Evolutionary conservation across 2,329 filamentous ascomycete species (phyloP).

Genomic region (Neofusicoccum parvum): DNA sequence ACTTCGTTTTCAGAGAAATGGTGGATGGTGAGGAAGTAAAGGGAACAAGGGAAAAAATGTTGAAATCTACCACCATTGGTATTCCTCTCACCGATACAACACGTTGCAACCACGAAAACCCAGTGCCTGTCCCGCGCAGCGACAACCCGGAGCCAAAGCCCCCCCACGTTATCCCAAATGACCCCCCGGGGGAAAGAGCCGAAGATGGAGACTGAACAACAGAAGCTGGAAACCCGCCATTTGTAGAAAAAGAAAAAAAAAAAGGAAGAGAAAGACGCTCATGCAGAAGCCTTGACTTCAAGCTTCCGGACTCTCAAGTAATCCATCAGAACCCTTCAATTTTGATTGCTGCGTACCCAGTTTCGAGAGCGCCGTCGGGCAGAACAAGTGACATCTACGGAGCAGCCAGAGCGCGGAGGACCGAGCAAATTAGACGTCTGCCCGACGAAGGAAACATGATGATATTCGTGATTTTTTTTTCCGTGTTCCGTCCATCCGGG

Average conservation of each 20-base stretch:
- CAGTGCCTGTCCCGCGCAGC: constrained; percentile 17
- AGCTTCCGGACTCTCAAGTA: constrained; percentile 4
- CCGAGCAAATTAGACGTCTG: constrained; percentile 16
- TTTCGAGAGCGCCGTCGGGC: constrained; percentile 7
- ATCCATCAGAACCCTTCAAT: constrained; percentile 21
- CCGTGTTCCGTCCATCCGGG: constrained; percentile 16
- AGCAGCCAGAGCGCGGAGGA: constrained; percentile 14
- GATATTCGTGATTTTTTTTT: constrained; percentile 20
- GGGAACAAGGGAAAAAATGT: constrained; percentile 18
- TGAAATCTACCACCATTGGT: constrained; percentile 23
- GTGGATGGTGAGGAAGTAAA: constrained; percentile 15
- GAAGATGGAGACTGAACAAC: constrained; percentile 22
- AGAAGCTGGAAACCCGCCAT: constrained; percentile 27
- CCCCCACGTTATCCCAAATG: constrained; percentile 14
- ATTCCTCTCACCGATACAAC: constrained; percentile 22
- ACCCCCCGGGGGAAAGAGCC: constrained; percentile 15
- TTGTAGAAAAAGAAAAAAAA: not conserved
- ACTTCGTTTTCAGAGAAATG: constrained; percentile 18
- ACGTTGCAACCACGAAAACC: constrained; percentile 18
- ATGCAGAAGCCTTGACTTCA: constrained; percentile 7
- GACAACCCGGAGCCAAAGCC: constrained; percentile 15
- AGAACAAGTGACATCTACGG: constrained; percentile 22
- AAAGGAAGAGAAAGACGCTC: constrained; percentile 26
- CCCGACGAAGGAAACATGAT: constrained; percentile 20
- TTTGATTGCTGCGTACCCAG: constrained; percentile 19